Evolutionary conservation across 129 eudicot species (phyloP), one percentile per base, ranked within the genome.

Genomic region (Ambrosia trifida): DNA sequence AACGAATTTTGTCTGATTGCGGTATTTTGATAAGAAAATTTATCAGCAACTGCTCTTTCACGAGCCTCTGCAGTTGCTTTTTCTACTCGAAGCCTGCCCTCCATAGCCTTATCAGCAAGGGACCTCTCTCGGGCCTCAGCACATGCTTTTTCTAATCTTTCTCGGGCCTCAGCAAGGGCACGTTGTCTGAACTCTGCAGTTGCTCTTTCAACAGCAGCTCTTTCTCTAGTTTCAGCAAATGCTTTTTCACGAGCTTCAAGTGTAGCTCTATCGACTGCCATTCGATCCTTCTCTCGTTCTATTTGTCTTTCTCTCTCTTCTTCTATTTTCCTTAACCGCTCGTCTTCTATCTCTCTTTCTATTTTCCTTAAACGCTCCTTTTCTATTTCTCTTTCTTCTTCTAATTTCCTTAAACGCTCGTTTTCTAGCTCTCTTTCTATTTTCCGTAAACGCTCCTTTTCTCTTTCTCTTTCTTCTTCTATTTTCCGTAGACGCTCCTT

Each of bases 281-380:
- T 95, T 33, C 94, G 83, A 74, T 95, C 99, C 82, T 95, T 95
- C 59, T 84, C 96, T 76, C 99, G 86, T 69, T 95, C 99, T 80
- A 87, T 90, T 73, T 90, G 93, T 77, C 99, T 83, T 77, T 95
- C 99, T 82, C 86, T 75, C 62, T 91, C 97, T 88, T 88, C 97
- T 72, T 91, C 94, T 61, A 61, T 33, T 61, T 61, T 56, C 64
- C 64, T 58, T 13, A 58, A 58, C 1, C 64, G 64, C 32, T 58
- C 64, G 18, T 58, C 32, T 58, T 58, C 64, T 11, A 28, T 18
- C 64, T 58, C 64, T 58, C 40, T 47, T 47, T 47, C 53, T 47
- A 47, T 47, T 14, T 47, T 47, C 53, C 53, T 58, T 58, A 58
- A 30, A 11, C 40, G 64, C 18, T 30, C 64, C 3, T 58, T 58